Base-by-base conservation (phyloP, 2,329 filamentous ascomycete species). In the Sordariomycetes sp. region DNA sequence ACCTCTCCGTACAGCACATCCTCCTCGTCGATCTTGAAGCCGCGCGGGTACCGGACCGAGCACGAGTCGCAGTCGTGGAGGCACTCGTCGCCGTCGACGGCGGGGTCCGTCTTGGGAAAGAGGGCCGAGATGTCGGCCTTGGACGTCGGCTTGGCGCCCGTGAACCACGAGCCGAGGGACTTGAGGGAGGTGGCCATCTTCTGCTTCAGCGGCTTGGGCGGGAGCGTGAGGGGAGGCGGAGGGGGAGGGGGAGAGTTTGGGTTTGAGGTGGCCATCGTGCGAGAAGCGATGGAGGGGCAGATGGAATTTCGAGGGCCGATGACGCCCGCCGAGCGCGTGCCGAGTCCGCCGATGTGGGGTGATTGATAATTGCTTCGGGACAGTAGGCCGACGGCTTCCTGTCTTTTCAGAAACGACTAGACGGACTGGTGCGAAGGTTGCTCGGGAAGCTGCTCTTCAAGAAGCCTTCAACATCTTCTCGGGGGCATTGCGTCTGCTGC, bases 31-130 rank as follows among this genome's bases (percentile, higher is more conserved):
- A 94, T 76, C 50, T 79, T 77, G 61, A 81, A 82, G 23, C 59
- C 59, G 39, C 65, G 66, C 24, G 90, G 90, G 53, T 88, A 93
- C 40, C 77, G 72, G 44, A 90, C 68, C 11, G 78, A 75, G 66
- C 92, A 96, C 43, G 68, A 78, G 17, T 77, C 75, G 64, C 90
- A 98, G 60, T 96, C 90, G 54, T 78, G 86, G 36, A 84, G 65
- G 55, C 92, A 96, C 44, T 88, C 88, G 26, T 93, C 85, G 42
- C 88, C 90, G 58, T 95, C 90, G 27, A 84, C 61, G 4, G 71
- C 68, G n/a, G 83, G 75, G 49, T 82, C 71, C 24, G 86, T 86
- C 46, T 73, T 75, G 34, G 78, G 65, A 57, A 96, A 96, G 8
- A 96, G 47, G 41, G 24, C 46, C 37, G 30, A 45, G 12, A 16